Base-by-base conservation (phyloP, 108 stramenopile species). In the Nitzschia sp. region DNA sequence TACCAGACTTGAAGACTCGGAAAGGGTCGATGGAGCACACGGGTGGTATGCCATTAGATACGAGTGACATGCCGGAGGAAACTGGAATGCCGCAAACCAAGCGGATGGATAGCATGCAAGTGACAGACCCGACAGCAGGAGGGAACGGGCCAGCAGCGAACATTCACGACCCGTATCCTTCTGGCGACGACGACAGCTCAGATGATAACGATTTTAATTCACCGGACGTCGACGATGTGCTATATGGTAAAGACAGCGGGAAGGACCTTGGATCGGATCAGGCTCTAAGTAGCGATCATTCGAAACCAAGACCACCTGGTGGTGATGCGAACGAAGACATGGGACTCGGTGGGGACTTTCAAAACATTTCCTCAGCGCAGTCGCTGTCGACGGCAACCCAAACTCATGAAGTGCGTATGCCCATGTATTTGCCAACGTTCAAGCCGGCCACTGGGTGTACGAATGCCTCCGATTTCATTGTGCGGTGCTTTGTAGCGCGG, bases 401-500 rank as follows among this genome's bases (percentile, higher is more conserved):
- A 72, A 91, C 93, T 0, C 90, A 94, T 60, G 89, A 91, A 71
- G 88, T 91, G 2, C 78, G 85, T 3, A 92, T 90, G 93, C 93
- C 93, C 22, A 90, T 94, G 93, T 86, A 85, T 33, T 52, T 90
- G 2, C 85, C 90, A 9, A 94, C 85, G 30, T 94, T 94, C 78
- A 91, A 90, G 61, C 93, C 93, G 1, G 93, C 93, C 32, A 90
- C 93, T 17, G 93, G 93, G 1, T 94, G 93, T 73, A 94, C 93
- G 52, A 94, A 94, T 58, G 93, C 93, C n/a, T 87, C 85, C 8
- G 93, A 94, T 68, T 94, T 94, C 68, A 85, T 94, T 53, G 93
- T 94, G n/a, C 90, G 93, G 1, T 94, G 93, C 73, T 94, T 94
- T 75, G 90, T 90, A 19, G 93, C 93, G 8, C 76, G 93, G 3